Evolutionary conservation across 176 grass and related monocot species (phyloP).

Genomic region (Echinochloa phyllopogon): DNA sequence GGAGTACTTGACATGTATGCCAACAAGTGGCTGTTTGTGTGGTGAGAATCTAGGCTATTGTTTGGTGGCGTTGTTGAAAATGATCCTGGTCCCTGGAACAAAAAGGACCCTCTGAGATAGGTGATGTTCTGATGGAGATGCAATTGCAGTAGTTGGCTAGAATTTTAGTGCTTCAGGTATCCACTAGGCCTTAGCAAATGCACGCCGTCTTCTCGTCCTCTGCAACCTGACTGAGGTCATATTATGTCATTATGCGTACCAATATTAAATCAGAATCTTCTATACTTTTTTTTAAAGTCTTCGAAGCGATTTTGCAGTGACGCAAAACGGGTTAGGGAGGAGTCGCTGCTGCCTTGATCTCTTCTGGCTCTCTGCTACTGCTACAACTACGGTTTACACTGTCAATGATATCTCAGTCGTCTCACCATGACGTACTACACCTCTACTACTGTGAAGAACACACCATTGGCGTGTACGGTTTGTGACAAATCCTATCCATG

Average conservation of each 20-base stretch:
- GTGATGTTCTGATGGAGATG: neutral
- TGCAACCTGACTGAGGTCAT: neutral
- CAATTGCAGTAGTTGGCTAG: neutral
- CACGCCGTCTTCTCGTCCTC: neutral
- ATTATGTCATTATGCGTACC: neutral
- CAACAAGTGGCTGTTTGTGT: constrained; percentile 7
- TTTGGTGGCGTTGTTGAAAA: neutral
- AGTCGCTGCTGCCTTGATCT: neutral
- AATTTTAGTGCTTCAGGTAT: constrained; percentile 32
- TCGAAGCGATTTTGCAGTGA: neutral
- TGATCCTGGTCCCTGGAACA: neutral
- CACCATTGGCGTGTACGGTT: constrained; percentile 44
- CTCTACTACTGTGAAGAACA: constrained; percentile 47
- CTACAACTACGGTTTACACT: neutral
- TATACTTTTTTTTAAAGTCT: too few species aligned
- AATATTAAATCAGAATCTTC: neutral
- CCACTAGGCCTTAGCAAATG: neutral
- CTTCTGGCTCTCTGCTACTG: neutral
- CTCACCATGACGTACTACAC: neutral
- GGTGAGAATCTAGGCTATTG: neutral
- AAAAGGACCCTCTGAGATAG: neutral
- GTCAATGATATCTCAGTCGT: neutral
- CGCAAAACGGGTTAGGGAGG: neutral
- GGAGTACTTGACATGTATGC: neutral
- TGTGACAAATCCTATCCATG: constrained; percentile 84